A percentile compares a stretch with the other conserved stretches of the same genome.
phyloP scores from a whole-genome alignment of 2,329 filamentous ascomycete species.

The Fusarium chaquense region DNA sequence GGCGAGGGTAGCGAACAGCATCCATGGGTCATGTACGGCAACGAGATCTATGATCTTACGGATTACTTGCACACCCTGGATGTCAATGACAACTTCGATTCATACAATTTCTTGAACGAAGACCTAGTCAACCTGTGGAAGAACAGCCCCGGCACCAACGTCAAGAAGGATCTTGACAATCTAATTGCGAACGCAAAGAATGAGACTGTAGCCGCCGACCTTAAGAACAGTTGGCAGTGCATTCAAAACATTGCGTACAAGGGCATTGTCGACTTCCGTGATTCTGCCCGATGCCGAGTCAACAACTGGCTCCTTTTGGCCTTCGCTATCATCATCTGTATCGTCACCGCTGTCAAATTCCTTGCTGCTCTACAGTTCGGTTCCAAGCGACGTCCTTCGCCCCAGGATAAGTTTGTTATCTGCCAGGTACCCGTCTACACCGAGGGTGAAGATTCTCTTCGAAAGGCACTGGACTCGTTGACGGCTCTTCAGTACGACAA shows the following conservation, averaged over 20 bases:
- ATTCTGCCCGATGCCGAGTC: slow-evolving; percentile 79
- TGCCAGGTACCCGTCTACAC: slow-evolving; percentile 98
- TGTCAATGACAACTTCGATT: slow-evolving; percentile 62
- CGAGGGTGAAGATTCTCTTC: slow-evolving; percentile 93
- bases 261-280: slow-evolving; percentile 87
- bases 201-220: slow-evolving; percentile 60
- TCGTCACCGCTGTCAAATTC: slow-evolving; percentile 89
- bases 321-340: slow-evolving; percentile 85
- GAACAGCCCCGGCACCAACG: slow-evolving; percentile 81
- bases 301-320: slow-evolving; percentile 92
- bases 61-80: slow-evolving; percentile 88
- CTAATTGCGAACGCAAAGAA: slow-evolving; percentile 65
- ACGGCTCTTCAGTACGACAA: slow-evolving; percentile 97
- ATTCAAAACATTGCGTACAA: slow-evolving; percentile 86
- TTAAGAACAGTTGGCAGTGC: slow-evolving; percentile 79
- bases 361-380: slow-evolving; percentile 92
- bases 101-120: slow-evolving; percentile 79
- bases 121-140: slow-evolving; percentile 76
- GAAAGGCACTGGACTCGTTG: slow-evolving; percentile 93
- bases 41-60: slow-evolving; percentile 87
- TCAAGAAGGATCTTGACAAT: slow-evolving; percentile 74
- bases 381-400: slow-evolving; percentile 86
- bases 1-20: slow-evolving; percentile 73
- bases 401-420: slow-evolving; percentile 98
- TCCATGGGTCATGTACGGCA: slow-evolving; percentile 83